A percentile compares a stretch with the other conserved stretches of the same genome.
These are phyloP conservation scores for Fusarium coffeatum DNA, from an alignment of 2,329 filamentous ascomycete species.

Conservation along the genomic window DNA sequence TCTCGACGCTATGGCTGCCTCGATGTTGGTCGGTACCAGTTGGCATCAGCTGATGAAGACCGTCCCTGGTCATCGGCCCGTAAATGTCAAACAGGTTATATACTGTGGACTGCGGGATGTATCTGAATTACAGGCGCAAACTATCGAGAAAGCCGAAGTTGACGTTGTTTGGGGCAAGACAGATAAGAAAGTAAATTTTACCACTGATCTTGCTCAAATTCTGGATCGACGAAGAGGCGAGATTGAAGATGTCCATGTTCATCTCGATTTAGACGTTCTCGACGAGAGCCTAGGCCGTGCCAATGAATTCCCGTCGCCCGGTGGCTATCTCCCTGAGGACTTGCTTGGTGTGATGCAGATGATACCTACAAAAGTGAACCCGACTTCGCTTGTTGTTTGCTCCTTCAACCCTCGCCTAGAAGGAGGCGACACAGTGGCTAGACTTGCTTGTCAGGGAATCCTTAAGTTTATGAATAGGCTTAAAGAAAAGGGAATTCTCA, in stretches of 20 bases:
- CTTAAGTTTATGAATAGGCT: neutral
- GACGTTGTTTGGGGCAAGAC: neutral
- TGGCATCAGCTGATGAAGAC: neutral
- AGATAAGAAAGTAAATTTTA: neutral
- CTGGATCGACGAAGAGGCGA: neutral
- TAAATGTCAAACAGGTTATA: neutral
- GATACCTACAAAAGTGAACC: neutral
- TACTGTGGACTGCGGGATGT: neutral
- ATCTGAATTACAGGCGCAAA: neutral
- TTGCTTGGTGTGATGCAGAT: neutral
- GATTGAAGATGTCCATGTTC: neutral
- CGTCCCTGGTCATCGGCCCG: neutral
- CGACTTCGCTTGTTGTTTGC: neutral
- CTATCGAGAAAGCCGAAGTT: neutral
- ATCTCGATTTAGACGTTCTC: neutral
- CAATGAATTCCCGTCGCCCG: neutral
- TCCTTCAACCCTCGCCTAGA: neutral
- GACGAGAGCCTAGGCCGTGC: neutral
- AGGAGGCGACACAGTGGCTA: neutral
- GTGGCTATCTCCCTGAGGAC: neutral
- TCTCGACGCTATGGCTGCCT: neutral
- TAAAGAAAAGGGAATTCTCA: neutral
- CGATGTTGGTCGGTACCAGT: neutral
- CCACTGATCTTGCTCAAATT: neutral
- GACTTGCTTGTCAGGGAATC: neutral